Percentiles rank a stretch among this genome's conserved stretches.
These are phyloP conservation scores for Chalciporus chontae DNA, from an alignment of 768 basidiomycete species.

Conservation along the genomic window DNA sequence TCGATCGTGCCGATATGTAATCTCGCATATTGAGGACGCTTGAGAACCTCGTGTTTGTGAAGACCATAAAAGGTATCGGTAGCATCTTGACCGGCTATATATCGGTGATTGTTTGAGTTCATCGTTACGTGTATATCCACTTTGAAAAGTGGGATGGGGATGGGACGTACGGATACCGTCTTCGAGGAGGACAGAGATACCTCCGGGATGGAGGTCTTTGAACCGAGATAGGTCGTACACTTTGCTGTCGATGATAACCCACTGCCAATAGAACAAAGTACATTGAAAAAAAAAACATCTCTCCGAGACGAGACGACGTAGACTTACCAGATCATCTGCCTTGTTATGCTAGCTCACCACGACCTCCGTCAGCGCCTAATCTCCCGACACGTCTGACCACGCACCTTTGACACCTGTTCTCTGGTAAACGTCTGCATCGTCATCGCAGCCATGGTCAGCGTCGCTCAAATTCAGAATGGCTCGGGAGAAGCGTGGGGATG, in stretches of 20 bases:
- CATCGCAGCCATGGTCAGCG: background rate
- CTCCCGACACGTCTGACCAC: background rate
- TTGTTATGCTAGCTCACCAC: slow-evolving; percentile 61
- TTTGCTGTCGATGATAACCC: slow-evolving; percentile 50
- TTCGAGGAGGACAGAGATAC: slow-evolving; percentile 67
- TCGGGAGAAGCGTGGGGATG: background rate
- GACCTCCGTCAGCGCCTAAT: background rate
- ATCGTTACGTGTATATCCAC: no score
- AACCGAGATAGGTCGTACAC: slow-evolving; percentile 83
- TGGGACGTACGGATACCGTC: slow-evolving; percentile 63
- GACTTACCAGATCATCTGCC: slow-evolving; percentile 62
- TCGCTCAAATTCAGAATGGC: background rate
- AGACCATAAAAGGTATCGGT: slow-evolving; percentile 79
- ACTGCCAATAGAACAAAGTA: background rate
- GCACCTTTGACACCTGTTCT: slow-evolving; percentile 72
- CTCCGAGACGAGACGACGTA: background rate
- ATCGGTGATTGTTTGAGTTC: no score
- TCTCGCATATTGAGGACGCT: slow-evolving; percentile 60
- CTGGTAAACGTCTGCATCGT: slow-evolving; percentile 43
- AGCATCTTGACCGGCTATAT: slow-evolving; percentile 60
- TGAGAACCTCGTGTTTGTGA: slow-evolving; percentile 70
- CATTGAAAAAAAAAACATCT: background rate
- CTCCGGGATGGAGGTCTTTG: slow-evolving; percentile 79
- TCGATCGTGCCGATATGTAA: slow-evolving; percentile 62
- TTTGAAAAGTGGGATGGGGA: slow-evolving; percentile 16